These are phyloP conservation scores for Polytolypa hystricis DNA, from an alignment of 2,329 filamentous ascomycete genomes.

Conservation along the genomic window DNA sequence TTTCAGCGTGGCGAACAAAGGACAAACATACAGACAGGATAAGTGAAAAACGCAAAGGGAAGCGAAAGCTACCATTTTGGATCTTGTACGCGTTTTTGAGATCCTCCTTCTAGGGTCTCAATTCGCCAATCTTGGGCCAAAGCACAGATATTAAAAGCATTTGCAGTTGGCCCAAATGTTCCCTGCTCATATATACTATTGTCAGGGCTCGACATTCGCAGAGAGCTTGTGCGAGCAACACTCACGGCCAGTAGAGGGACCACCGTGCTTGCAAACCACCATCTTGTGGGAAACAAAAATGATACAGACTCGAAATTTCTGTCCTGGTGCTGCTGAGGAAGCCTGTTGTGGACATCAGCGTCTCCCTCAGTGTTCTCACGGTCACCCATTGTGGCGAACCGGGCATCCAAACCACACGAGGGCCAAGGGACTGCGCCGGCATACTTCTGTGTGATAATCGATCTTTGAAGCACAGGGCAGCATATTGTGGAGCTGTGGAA, in stretches of 20 bases:
- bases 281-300: constrained; percentile 30
- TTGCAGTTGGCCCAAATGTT: constrained; percentile 46
- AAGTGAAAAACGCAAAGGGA: too few species aligned
- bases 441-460: too few species aligned
- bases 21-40: too few species aligned
- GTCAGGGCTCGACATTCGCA: neutral
- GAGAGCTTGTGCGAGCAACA: neutral
- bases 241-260: constrained; percentile 43
- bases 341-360: too few species aligned
- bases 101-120: constrained; percentile 35
- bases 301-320: too few species aligned
- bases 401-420: too few species aligned
- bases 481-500: too few species aligned
- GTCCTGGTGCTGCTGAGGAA: too few species aligned
- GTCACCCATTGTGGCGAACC: too few species aligned
- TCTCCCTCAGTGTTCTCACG: too few species aligned
- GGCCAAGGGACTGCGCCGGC: too few species aligned
- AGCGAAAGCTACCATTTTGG: constrained; percentile 37
- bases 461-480: too few species aligned
- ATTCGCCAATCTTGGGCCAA: constrained; percentile 47
- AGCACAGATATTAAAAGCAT: constrained; percentile 45
- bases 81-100: constrained; percentile 39
- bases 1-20: constrained; percentile 1
- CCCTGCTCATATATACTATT: constrained; percentile 21
- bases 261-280: constrained; percentile 52